Conservation (phyloP, 495 filamentous ascomycete species). For the Aspergillus heteromorphus region DNA sequence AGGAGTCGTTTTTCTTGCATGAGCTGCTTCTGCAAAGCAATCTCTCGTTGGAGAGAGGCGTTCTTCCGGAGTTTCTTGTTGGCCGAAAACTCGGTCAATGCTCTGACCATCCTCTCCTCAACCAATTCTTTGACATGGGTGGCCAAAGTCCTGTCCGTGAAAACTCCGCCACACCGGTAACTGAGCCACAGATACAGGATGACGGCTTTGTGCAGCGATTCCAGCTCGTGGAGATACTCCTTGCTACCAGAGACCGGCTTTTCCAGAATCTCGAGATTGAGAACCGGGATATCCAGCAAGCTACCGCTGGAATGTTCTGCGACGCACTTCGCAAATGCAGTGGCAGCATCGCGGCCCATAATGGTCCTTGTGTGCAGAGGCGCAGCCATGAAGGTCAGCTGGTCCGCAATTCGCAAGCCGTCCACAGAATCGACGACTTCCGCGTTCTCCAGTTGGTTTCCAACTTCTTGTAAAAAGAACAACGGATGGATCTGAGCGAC, state of each 20-base stretch:
- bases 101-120: slow-evolving; percentile 69
- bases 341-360: slow-evolving; percentile 34
- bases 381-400: slow-evolving; percentile 67
- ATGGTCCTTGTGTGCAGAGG: slow-evolving; percentile 42
- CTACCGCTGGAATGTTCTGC: slow-evolving; percentile 57
- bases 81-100: slow-evolving; percentile 52
- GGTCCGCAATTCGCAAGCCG: slow-evolving; percentile 61
- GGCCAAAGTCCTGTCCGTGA: slow-evolving; percentile 69
- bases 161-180: slow-evolving; percentile 67
- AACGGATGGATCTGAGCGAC: slow-evolving; percentile 51
- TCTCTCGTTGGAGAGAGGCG: slow-evolving; percentile 38
- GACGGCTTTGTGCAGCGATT: slow-evolving; percentile 72
- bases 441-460: slow-evolving; percentile 56
- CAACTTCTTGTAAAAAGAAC: slow-evolving; percentile 68
- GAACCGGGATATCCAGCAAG: slow-evolving; percentile 55
- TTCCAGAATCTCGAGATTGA: slow-evolving; percentile 67
- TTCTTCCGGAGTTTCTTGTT: slow-evolving; percentile 43
- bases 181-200: slow-evolving; percentile 86
- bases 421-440: slow-evolving; percentile 62
- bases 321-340: slow-evolving; percentile 61
- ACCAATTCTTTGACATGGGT: slow-evolving; percentile 74
- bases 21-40: slow-evolving; percentile 37
- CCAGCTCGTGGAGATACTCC: slow-evolving; percentile 58
- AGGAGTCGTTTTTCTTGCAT: slow-evolving; percentile 22
- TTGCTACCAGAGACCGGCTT: slow-evolving; percentile 36